A percentile compares a stretch with the other conserved stretches of the same genome.
phyloP scores from a whole-genome alignment of 495 filamentous ascomycete genomes.

The Lophiostoma macrostomum region DNA sequence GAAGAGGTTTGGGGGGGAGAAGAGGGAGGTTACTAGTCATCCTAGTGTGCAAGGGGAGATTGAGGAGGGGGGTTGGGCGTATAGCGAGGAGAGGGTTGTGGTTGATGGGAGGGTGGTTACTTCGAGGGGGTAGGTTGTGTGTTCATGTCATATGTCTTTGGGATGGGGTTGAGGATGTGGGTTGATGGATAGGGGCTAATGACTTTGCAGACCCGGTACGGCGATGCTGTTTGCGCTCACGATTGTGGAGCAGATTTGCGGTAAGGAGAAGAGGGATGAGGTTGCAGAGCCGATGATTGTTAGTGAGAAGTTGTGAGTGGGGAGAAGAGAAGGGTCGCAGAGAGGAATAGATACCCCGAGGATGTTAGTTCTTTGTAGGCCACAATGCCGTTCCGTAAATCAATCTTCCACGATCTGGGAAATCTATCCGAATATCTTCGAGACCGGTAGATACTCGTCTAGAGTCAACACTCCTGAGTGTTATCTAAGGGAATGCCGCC shows the following conservation, averaged over 20 bases:
- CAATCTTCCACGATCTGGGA: too few species aligned
- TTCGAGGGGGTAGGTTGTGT: constrained; percentile 31
- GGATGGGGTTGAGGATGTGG: neutral
- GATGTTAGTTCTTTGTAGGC: too few species aligned
- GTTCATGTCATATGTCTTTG: neutral
- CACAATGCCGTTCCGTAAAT: too few species aligned
- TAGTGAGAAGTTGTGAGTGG: constrained; percentile 24
- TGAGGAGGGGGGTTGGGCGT: constrained; percentile 32
- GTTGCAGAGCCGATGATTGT: constrained; percentile 36
- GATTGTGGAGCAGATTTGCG: constrained; percentile 34
- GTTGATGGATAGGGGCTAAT: constrained; percentile 5
- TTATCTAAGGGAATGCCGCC: too few species aligned
- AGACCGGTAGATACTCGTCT: too few species aligned
- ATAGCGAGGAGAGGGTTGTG: constrained; percentile 33
- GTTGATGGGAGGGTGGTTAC: constrained; percentile 35
- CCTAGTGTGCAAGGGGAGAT: constrained; percentile 35
- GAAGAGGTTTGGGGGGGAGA: constrained; percentile 10
- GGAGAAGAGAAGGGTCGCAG: too few species aligned
- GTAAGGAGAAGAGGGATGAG: constrained; percentile 38
- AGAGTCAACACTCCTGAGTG: too few species aligned
- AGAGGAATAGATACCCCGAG: too few species aligned
- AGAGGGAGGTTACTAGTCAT: constrained; percentile 34
- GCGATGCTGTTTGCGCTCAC: constrained; percentile 36
- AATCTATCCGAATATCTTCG: too few species aligned
- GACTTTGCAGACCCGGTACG: constrained; percentile 32